Base-by-base conservation (phyloP, 1,139 yeast species). In the Pichia sp. region DNA sequence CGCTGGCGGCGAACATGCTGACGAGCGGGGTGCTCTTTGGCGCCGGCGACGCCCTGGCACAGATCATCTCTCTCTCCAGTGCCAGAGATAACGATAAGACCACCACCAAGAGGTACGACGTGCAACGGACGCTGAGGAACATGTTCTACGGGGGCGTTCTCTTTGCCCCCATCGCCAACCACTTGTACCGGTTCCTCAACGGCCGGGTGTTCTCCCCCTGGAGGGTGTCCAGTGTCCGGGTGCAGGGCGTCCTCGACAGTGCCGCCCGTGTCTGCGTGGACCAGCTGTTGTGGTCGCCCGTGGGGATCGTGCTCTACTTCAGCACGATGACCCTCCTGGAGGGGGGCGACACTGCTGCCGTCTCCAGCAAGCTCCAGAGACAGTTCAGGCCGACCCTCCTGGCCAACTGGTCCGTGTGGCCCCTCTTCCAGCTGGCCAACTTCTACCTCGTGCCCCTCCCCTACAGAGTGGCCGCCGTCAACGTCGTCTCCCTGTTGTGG, bases 331-430 rank as follows among this genome's bases (percentile, higher is more conserved):
- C 91, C 0, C 44, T 79, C 3, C 66, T 90, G 70, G 94, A 87
- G 60, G 75, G 75, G 18, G n/a, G n/a, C n/a, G n/a, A n/a, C n/a
- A n/a, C n/a, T n/a, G n/a, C n/a, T n/a, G n/a, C n/a, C n/a, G n/a
- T n/a, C n/a, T n/a, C n/a, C n/a, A n/a, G n/a, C n/a, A n/a, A n/a
- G n/a, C n/a, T n/a, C n/a, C n/a, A 28, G 2, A 28, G n/a, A 7
- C 10, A 28, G 7, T 28, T 28, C 31, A 7, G 31, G 78, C 66
- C 69, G 6, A 86, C 95, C 0, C 66, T 88, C 38, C 53, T 69
- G 30, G 76, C 85, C 30, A 89, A 88, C 62, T 90, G 96, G 96
- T 56, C 73, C 41, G 85, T 90, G 9, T 90, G 97, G 97, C 97
- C 96, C 0, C 69, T 78, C 0, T 83, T 90, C 58, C 97, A 90